Evolutionary conservation across 192 early-diverging fungal genomes (phyloP).

Genomic region (Haplosporangium gracile): DNA sequence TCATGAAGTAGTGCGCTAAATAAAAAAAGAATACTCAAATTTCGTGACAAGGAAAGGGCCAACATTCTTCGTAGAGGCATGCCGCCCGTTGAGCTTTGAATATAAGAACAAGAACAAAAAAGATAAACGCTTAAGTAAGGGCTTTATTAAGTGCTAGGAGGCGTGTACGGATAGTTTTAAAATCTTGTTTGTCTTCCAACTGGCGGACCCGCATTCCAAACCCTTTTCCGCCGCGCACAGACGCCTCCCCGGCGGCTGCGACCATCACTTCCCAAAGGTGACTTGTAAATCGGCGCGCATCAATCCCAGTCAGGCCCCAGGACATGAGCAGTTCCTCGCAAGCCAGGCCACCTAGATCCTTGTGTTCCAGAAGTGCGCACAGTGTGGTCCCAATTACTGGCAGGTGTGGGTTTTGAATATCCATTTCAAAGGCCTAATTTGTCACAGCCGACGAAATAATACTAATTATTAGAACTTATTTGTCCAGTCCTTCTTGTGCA

Average conservation of each 20-base stretch:
- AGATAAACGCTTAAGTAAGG: neutral
- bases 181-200: constrained; percentile 18
- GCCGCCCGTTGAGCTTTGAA: too few relatives aligned
- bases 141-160: constrained; percentile 14
- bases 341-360: constrained; percentile 10
- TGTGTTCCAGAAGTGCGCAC: constrained; percentile 22
- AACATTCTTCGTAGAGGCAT: too few relatives aligned
- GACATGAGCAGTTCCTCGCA: constrained; percentile 36
- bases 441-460: neutral
- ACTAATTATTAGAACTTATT: too few relatives aligned
- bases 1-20: neutral
- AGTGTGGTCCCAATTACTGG: constrained; percentile 32
- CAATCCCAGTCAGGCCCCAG: constrained; percentile 31
- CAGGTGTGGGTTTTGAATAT: constrained; percentile 17
- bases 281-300: constrained; percentile 42
- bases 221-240: constrained; percentile 15
- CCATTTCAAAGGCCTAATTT: constrained; percentile 46
- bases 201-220: constrained; percentile 31
- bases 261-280: constrained; percentile 48
- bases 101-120: neutral
- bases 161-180: neutral
- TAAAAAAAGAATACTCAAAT: neutral
- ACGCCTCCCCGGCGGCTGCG: constrained; percentile 43
- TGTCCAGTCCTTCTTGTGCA: neutral
- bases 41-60: neutral